Base-by-base conservation (phyloP, 805 yeast species). In the Clavispora santaluciae region DNA sequence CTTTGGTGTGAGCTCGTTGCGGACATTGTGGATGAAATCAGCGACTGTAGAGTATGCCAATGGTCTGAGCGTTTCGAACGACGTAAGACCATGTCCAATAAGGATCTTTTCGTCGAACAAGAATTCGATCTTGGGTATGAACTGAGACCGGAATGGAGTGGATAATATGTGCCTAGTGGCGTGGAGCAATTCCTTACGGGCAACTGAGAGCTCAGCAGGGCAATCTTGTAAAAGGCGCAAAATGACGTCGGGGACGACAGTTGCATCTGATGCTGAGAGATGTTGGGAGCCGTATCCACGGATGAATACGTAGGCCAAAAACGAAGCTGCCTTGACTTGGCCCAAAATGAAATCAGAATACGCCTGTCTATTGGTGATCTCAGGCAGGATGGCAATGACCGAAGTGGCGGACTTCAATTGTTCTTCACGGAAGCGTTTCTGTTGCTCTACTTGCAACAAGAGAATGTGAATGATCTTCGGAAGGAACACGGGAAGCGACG, bases 301-400 rank as follows among this genome's bases (percentile, higher is more conserved):
- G 31, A 95, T 81, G 49, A 85, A 83, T 1, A 90, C 88, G 59
- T 90, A 93, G 0, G 98, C 98, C 54, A 93, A 66, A 53, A 93
- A 91, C 0, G 96, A 88, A 31, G 96, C 91, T 1, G 97, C 95
- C 60, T 93, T 93, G 30, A 95, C 96, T 63, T 93, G 99, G 21
- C 96, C 89, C 21, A 87, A 66, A 12, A 91, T 81, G 54, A 93
- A 87, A 53, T 93, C 98, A 44, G 93, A 85, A 62, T 83, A 93
- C 0, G 85, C 82, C 8, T 79, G 69, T 49, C 96, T 74, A 54
- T 89, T 87, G 41, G 74, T 77, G 48, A 93, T 83, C 6, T 75
- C 75, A 1, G 90, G 83, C 3, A 95, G 76, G 18, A 90, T 83
- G 0, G 86, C 76, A 0, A 89, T 82, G 39, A 79, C 79, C 23